Evolutionary conservation across 768 basidiomycete genomes (phyloP), one percentile per base, ranked within the genome.

Genomic region (Pholiota microspora): DNA sequence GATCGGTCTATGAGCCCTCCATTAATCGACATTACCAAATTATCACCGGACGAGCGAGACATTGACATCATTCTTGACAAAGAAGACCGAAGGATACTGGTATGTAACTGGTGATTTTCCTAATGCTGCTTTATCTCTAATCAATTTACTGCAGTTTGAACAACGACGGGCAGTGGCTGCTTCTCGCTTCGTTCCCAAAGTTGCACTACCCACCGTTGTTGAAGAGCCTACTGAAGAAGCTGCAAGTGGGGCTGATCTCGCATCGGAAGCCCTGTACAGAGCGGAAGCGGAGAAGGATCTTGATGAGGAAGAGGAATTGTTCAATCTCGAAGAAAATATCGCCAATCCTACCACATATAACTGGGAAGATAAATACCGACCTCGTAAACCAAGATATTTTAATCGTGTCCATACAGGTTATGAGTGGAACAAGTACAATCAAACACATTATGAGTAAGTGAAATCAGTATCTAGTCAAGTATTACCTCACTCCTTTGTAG

Each of bases 381-480:
- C 97, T 27, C 81, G 97, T 31, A 99, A 98, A 70, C 97, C 97
- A 42, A 80, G 95, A 58, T 99, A 98, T 77, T 98, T 98, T 77
- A 99, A 99, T 67, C 87, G 97, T 54, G 97, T 98, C 23, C 94
- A 98, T 66, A 99, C 97, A 27, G 97, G 97, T 24, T 99, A 96
- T 67, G 97, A 99, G 69, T 99, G 97, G 97, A 98, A 96, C 78
- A 98, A 98, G 77, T 99, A 98, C 71, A 98, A 98, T 70, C 96
- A 98, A 70, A 98, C 97, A 3, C 97, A 98, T 73, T 99, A 98
- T 71, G 97, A 98, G 93, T 96, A 75, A 59, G 91, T 80, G 45
- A n/a, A 56, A 12, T 27, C 27, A 13, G 58, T 12, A 18, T 42
- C 54, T 9, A 46, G 35, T 55, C 5, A 48, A 48, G 31, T 42